phyloP scores from a whole-genome alignment of 768 basidiomycete species.

The Serendipita sp. region DNA sequence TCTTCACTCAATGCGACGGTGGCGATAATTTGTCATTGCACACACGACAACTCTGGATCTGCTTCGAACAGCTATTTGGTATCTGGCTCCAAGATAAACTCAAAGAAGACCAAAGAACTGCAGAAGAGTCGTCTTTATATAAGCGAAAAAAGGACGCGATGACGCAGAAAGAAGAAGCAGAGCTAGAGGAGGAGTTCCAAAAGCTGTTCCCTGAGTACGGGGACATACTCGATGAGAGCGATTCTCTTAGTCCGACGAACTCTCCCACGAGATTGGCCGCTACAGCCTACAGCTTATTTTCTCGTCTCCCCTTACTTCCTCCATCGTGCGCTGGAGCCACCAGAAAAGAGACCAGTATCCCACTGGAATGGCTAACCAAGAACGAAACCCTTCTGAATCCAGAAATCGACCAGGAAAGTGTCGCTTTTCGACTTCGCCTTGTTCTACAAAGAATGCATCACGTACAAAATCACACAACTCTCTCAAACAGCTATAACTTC shows the following conservation, averaged over 20 bases:
- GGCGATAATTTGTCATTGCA: neutral
- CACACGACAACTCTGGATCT: slow-evolving; percentile 23
- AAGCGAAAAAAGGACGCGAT: slow-evolving; percentile 40
- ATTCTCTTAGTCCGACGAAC: neutral
- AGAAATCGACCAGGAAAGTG: slow-evolving; percentile 6
- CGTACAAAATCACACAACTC: slow-evolving; percentile 22
- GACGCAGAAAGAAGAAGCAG: slow-evolving; percentile 44
- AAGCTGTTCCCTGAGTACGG: slow-evolving; percentile 76
- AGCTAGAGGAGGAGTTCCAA: slow-evolving; percentile 71
- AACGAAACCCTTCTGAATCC: neutral
- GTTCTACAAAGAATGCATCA: slow-evolving; percentile 9
- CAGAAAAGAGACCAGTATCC: neutral
- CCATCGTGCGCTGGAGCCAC: neutral
- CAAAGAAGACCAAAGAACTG: slow-evolving; percentile 45
- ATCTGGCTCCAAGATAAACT: slow-evolving; percentile 74
- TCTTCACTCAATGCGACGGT: neutral
- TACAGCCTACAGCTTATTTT: neutral
- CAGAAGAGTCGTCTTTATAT: slow-evolving; percentile 60
- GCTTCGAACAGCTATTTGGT: slow-evolving; percentile 55
- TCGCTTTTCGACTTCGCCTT: slow-evolving; percentile 5
- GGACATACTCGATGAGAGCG: slow-evolving; percentile 20
- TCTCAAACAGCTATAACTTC: slow-evolving; percentile 43
- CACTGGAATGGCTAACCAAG: neutral
- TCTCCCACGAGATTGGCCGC: neutral
- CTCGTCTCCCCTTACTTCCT: neutral